Percentiles rank a stretch among this genome's conserved stretches.
Evolutionary conservation across 345 rosid species (phyloP).

Genomic region (Eucalyptus urophylla): DNA sequence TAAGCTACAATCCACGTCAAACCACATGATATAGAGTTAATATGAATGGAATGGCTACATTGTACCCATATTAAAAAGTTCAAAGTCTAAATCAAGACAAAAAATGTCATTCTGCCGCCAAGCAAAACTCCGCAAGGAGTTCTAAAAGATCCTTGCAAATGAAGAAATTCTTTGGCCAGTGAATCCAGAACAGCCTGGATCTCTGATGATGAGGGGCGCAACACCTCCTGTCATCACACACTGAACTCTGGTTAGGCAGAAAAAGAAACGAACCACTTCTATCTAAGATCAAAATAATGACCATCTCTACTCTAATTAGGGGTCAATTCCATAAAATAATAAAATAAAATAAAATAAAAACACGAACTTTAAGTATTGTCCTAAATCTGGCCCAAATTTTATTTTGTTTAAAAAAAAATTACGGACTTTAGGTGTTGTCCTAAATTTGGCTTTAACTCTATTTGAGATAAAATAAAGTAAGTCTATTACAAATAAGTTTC

Average conservation of each 20-base stretch:
- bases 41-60: neutral
- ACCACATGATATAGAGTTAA: neutral
- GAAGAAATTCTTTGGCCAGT: neutral
- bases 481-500: no score
- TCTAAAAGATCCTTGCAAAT: neutral
- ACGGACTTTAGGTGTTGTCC: no score
- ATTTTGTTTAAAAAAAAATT: no score
- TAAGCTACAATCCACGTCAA: neutral
- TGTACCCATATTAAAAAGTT: no score
- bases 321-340: no score
- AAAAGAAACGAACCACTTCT: no score
- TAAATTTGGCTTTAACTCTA: rapidly evolving
- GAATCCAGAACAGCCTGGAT: neutral
- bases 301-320: no score
- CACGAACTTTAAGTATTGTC: no score
- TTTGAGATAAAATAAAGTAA: no score
- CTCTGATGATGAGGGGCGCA: neutral
- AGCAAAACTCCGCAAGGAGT: neutral
- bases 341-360: no score
- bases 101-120: no score
- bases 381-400: rapidly evolving
- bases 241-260: neutral
- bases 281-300: no score
- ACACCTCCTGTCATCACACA: neutral
- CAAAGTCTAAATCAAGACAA: neutral